Evolutionary conservation across 169 alveolate genomes (phyloP).

Genomic region (Eimeria necatrix): DNA sequence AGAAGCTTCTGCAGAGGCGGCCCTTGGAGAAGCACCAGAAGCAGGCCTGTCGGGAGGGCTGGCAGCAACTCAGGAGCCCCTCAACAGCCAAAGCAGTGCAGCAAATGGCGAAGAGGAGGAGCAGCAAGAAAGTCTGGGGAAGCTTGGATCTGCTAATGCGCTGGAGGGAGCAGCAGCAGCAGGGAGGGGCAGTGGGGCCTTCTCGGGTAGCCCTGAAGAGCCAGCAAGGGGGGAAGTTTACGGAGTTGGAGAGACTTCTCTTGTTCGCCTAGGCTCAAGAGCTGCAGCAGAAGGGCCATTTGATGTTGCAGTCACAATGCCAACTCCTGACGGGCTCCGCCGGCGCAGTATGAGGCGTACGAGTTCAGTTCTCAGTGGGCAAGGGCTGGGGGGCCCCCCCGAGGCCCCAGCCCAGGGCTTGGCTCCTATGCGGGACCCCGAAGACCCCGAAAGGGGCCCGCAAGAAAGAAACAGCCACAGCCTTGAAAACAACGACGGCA

Average conservation of each 20-base stretch:
- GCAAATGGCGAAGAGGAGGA: not conserved
- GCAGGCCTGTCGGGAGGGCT: not conserved
- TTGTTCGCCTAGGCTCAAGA: not conserved
- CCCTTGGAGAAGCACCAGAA: too few relatives aligned
- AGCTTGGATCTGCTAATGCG: not conserved
- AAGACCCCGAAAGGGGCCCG: too few relatives aligned
- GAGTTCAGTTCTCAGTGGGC: not conserved
- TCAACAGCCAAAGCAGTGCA: not conserved
- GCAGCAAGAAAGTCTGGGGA: not conserved
- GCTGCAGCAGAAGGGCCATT: not conserved
- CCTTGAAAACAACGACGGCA: not conserved
- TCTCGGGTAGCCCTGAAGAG: not conserved
- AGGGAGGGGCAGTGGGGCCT: not conserved
- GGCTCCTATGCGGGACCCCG: too few relatives aligned
- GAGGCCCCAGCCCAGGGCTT: too few relatives aligned
- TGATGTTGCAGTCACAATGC: not conserved
- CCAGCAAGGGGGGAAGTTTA: not conserved
- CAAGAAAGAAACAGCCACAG: not conserved
- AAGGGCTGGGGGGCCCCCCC: not conserved
- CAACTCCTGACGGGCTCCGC: not conserved
- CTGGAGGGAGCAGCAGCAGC: constrained; percentile 29
- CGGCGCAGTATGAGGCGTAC: not conserved
- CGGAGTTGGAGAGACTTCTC: not conserved
- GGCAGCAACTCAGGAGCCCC: not conserved
- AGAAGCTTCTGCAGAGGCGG: not conserved